Evolutionary conservation across 2,329 filamentous ascomycete genomes (phyloP), one percentile per base, ranked within the genome.

Genomic region (Pseudocercospora eumusae): DNA sequence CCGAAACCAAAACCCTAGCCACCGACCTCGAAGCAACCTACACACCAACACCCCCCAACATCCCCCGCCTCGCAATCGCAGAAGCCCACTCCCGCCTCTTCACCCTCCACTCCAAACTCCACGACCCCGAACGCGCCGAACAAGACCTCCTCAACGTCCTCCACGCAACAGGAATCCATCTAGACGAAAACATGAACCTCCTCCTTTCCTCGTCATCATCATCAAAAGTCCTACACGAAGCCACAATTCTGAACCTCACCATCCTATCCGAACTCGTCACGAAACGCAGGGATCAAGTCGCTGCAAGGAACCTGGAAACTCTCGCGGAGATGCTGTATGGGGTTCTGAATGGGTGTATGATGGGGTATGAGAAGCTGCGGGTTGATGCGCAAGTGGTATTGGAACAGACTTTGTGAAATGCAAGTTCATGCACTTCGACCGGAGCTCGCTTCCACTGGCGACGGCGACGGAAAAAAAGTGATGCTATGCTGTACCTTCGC

Each of bases 301-400:
- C 47, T 8, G 36, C 49, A 5, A 18, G 49, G 50, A 33, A 49
- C 20, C 13, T 64, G 20, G 44, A 59, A 5, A 33, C 54, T 3
- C 54, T 64, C 10, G 59, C 62, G n/a, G 33, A 42, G 25, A 40
- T 54, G 42, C 28, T 57, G 1, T 64, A 64, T 15, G 15, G 54
- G 47, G 42, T 56, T 6, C 50, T 59, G 28, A 64, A 64, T 15
- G 62, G 62, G 2, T 40, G 40, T 21, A 59, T 64, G 56, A 56
- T 23, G 40, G 62, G 62, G 1, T 64, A 55, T 25, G 55, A 64
- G 3, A 33, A 56, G 31, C 3, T 61, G 23, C 40, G 9, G 9
- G 40, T 4, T 31, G 28, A 31, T 31, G 11, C 28, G 28, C 9
- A 31, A 11, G 28, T 10, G 11, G 28, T 10, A 4, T 31, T 31